Evolutionary conservation across 1,139 yeast species (phyloP), one percentile per base, ranked within the genome.

Genomic region (Debaryomyces sp.): DNA sequence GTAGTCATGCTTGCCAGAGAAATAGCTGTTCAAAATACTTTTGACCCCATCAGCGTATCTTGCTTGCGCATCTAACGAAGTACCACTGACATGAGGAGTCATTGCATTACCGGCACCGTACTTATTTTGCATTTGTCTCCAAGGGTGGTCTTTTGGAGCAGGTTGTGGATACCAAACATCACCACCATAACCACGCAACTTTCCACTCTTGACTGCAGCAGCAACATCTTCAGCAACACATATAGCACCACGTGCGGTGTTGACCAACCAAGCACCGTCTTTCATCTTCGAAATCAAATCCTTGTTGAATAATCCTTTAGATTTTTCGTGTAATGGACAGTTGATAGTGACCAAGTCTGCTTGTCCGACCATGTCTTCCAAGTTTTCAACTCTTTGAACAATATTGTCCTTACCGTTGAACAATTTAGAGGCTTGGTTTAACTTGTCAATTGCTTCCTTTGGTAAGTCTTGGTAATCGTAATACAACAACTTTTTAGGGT

Each of bases 81-180:
- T 84, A 53, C 95, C 95, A 48, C 89, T 82, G 54, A 85, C 81
- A 63, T 88, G 95, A 27, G 94, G 92, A 46, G 90, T 85, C 94
- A 88, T 86, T 51, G 94, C 94, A 61, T 88, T 88, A 57, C 94
- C 94, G 37, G 81, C 86, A 49, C 88, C 89, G 57, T 74, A 80
- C 56, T 77, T 71, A 76, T 85, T 85, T 47, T 71, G 64, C 85
- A 87, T 82, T 26, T 73, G 53, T 74, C 91, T 77, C 95, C 95
- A 88, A 54, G 92, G 91, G 61, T 86, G 91, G 63, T 80, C 78
- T 51, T 71, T 69, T 55, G 90, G 89, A 30, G 94, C 89, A 37
- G 95, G 96, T 70, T 87, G 95, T 24, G 85, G 85, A 72, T 63
- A 79, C 90, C 94, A 87, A 45, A 88, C 95, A 65, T 87, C 95